Evolutionary conservation across 371 early-diverging fungal species (phyloP).

Genomic region (Rhizopus arrhizus): DNA sequence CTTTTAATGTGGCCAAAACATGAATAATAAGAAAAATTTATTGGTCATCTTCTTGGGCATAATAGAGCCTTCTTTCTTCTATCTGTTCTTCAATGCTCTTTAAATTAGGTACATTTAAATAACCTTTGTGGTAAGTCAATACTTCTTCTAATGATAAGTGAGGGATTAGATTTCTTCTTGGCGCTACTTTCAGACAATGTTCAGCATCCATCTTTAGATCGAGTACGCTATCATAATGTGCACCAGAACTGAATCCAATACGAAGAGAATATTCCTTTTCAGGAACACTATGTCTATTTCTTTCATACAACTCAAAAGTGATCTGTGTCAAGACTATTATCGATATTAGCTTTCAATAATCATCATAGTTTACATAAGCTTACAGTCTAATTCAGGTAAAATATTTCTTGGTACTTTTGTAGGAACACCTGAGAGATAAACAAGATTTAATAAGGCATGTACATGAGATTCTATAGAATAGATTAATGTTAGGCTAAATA

Average conservation of each 20-base stretch:
- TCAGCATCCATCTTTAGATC: constrained; percentile 86
- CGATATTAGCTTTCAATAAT: not conserved
- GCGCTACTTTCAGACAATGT: constrained; percentile 86
- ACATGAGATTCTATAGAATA: constrained; percentile 80
- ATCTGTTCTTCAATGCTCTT: constrained; percentile 50
- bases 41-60: constrained; percentile 54
- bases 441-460: constrained; percentile 87
- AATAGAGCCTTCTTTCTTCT: constrained; percentile 49
- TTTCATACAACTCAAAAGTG: constrained; percentile 95
- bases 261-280: constrained; percentile 85
- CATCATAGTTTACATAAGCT: constrained; percentile 19
- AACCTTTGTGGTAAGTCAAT: constrained; percentile 43
- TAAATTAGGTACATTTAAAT: constrained; percentile 48
- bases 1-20: too few species aligned
- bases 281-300: constrained; percentile 55
- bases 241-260: constrained; percentile 90
- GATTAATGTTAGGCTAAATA: not conserved
- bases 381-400: constrained; percentile 91
- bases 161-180: constrained; percentile 57
- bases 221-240: constrained; percentile 86
- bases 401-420: constrained; percentile 67
- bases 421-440: constrained; percentile 84
- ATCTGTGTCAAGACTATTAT: constrained; percentile 87
- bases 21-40: constrained; percentile 5
- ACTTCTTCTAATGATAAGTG: constrained; percentile 52